Evolutionary conservation across 2,329 filamentous ascomycete genomes (phyloP).

Genomic region (Massarina eburnea): DNA sequence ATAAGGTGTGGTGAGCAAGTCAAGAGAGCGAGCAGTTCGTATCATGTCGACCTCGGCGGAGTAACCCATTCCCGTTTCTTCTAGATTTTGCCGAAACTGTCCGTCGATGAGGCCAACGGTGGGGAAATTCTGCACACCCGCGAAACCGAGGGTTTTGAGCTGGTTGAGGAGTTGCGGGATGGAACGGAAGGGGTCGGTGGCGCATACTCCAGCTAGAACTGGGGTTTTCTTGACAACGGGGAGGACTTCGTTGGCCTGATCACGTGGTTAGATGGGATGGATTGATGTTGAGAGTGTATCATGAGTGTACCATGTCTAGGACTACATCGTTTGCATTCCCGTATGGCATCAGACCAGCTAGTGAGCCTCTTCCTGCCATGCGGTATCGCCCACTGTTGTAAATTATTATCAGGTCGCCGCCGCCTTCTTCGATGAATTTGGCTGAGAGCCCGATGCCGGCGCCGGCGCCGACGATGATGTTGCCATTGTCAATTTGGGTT

Average conservation of each 20-base stretch:
- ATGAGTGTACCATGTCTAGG: slow-evolving; percentile 64
- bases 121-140: slow-evolving; percentile 73
- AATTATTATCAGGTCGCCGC: slow-evolving; percentile 69
- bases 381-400: slow-evolving; percentile 73
- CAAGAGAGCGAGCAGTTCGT: slow-evolving; percentile 59
- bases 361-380: slow-evolving; percentile 70
- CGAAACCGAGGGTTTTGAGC: slow-evolving; percentile 64
- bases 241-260: slow-evolving; percentile 64
- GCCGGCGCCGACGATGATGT: slow-evolving; percentile 67
- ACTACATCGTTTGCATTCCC: slow-evolving; percentile 71
- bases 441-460: slow-evolving; percentile 70
- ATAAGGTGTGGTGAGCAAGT: slow-evolving; percentile 69
- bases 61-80: slow-evolving; percentile 73
- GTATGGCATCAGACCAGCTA: slow-evolving; percentile 72
- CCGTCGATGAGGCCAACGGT: slow-evolving; percentile 73
- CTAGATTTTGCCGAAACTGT: slow-evolving; percentile 65
- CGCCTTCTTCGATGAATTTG: slow-evolving; percentile 69
- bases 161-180: slow-evolving; percentile 63
- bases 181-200: slow-evolving; percentile 67
- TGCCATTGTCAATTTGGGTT: slow-evolving; percentile 56
- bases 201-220: slow-evolving; percentile 71
- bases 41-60: slow-evolving; percentile 69
- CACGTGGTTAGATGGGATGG: neutral
- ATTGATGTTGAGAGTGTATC: neutral
- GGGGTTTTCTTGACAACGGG: slow-evolving; percentile 65